Evolutionary conservation across 2,329 filamentous ascomycete genomes (phyloP), one percentile per base, ranked within the genome.

Genomic region (Monilinia vaccinii-corymbosi): DNA sequence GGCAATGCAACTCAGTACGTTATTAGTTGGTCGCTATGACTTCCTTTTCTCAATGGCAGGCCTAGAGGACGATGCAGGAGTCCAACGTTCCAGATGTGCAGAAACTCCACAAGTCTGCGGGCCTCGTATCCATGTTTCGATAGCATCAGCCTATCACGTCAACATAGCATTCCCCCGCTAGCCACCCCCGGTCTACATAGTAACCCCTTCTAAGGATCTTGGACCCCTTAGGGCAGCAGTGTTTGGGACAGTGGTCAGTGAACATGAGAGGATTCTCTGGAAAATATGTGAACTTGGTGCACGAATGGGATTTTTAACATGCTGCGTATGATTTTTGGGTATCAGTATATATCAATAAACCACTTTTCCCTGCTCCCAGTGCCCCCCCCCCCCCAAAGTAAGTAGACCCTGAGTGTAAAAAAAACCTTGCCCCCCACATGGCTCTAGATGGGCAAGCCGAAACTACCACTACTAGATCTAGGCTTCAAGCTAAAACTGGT

Each of bases 401-500:
- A 18, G 7, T n/a, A 23, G 21, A 13, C 38, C 9, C 5, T 21
- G 16, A 34, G 4, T 9, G n/a, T n/a, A n/a, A 53, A 32, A 18
- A 38, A 31, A 2, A 10, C 8, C 34, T 14, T 23, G 6, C 10
- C 18, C 25, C 23, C 14, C 4, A 21, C 10, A 18, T 28, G 31
- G 14, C 3, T 21, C 46, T 40, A 23, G 3, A 49, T 40, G 7
- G 46, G 13, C 23, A 34, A 42, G 36, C 14, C 23, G 28, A 23
- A 31, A 23, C 36, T 51, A 16, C 6, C 45, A 23, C 42, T 32
- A 16, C 34, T 45, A 52, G 36, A 34, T 25, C 40, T 53, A 42
- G 48, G n/a, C 36, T 53, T 53, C 31, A 52, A 25, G 38, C 56
- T 32, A 31, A 52, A 55, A 25, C 56, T 59, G 42, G 47, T 59